Evolutionary conservation across 2,329 filamentous ascomycete species (phyloP), one percentile per base, ranked within the genome.

Genomic region (Pseudopyricularia cyperi): DNA sequence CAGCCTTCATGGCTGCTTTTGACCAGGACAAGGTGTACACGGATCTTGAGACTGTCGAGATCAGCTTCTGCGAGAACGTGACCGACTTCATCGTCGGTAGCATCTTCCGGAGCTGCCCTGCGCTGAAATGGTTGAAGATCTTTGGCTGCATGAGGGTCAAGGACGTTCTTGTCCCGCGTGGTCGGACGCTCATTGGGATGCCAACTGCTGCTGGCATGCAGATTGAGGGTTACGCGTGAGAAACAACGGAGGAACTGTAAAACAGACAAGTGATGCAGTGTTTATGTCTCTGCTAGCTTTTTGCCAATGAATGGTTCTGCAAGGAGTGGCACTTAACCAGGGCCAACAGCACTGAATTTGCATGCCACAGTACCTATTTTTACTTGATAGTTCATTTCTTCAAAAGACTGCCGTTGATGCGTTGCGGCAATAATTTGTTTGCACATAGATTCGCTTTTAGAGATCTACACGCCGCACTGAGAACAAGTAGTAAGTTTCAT

Each of bases 1-100:
- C 77, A 15, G 81, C 87, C 0, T 89, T 95, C 54, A 80, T 87
- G 55, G 75, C 83, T 9, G 83, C 85, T 0, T 96, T 97, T 60
- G 68, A 71, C 6, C 66, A 69, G 8, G 73, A 73, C 24, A 77
- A 75, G 46, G 56, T 52, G 1, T 96, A 94, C 58, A 80, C 84
- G 0, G 71, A 80, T 11, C 72, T 97, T 33, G 70, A 72, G 55
- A 77, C 85, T 53, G 70, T 95, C 44, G 89, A 95, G 63, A 71
- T 93, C 44, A 87, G 83, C 51, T 94, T 95, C 65, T 85, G 82
- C 57, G 79, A 82, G 52, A 70, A 78, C 30, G 77, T 87, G 5
- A 82, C 80, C 17, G 83, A 86, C 57, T 75, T 78, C 51, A 68
- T 86, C 1, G 69, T 87, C 3, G 79, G 78, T 0, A 72, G 69